phyloP scores from a whole-genome alignment of 2,329 filamentous ascomycete genomes.

The Colletotrichum sp. region DNA sequence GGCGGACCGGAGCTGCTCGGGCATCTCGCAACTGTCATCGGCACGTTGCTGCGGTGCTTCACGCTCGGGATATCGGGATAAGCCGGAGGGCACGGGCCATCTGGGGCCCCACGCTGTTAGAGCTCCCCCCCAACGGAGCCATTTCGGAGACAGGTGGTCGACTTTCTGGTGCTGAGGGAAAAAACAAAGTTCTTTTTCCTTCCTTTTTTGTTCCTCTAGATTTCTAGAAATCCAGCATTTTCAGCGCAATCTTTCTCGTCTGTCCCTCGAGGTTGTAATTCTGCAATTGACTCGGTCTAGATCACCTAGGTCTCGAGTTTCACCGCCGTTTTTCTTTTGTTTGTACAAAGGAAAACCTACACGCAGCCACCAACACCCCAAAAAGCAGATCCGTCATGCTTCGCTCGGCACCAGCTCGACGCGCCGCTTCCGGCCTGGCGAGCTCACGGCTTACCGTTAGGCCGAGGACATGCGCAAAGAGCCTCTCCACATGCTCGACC shows the following conservation, averaged over 20 bases:
- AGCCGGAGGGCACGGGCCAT: slow-evolving; percentile 10
- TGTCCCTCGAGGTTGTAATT: background rate
- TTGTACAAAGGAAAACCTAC: background rate
- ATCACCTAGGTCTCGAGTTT: background rate
- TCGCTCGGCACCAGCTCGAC: slow-evolving; percentile 18
- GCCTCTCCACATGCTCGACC: slow-evolving; percentile 21
- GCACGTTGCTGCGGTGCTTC: background rate
- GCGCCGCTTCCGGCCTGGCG: slow-evolving; percentile 21
- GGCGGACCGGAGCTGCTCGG: background rate
- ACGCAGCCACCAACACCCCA: background rate
- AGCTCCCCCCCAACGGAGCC: slow-evolving; percentile 11
- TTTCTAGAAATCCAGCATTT: background rate
- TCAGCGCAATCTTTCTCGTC: background rate
- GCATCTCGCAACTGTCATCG: background rate
- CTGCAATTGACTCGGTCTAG: slow-evolving; percentile 1
- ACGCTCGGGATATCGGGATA: slow-evolving; percentile 7
- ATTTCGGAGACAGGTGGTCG: background rate
- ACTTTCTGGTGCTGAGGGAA: background rate
- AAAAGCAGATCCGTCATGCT: slow-evolving; percentile 4
- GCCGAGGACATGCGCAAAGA: slow-evolving; percentile 21
- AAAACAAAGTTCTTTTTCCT: background rate
- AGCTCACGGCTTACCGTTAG: slow-evolving; percentile 16
- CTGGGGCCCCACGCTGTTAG: background rate
- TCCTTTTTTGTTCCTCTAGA: background rate
- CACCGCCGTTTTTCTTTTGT: background rate